Evolutionary conservation across 2,329 filamentous ascomycete genomes (phyloP).

Genomic region (Paecilomyces dactylethromorphus): DNA sequence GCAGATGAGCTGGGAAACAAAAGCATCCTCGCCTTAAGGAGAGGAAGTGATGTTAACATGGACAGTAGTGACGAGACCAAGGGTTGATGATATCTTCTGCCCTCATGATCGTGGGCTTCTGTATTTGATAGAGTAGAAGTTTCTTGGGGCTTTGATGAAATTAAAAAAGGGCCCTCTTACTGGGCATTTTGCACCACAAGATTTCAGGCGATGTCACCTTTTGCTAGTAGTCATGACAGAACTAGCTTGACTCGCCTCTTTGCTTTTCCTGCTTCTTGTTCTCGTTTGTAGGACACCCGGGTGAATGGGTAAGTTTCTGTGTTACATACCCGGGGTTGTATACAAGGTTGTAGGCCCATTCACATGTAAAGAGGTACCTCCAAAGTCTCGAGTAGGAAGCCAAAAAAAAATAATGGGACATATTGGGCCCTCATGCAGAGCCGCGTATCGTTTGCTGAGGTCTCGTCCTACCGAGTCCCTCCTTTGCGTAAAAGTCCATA

Average conservation of each 20-base stretch:
- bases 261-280: not conserved
- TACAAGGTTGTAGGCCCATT: not conserved
- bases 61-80: constrained; percentile 30
- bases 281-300: not conserved
- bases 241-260: not conserved
- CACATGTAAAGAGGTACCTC: too few species aligned
- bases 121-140: not conserved
- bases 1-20: constrained; percentile 32
- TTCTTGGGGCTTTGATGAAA: not conserved
- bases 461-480: constrained; percentile 78
- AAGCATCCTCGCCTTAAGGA: constrained; percentile 28
- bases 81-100: constrained; percentile 11
- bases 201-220: not conserved
- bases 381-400: not conserved
- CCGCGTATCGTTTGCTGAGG: constrained; percentile 12
- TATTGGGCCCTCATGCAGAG: not conserved
- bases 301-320: not conserved
- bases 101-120: not conserved
- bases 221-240: not conserved
- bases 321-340: not conserved
- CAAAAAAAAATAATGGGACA: not conserved
- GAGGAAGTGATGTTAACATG: constrained; percentile 31
- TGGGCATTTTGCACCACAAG: not conserved
- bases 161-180: not conserved
- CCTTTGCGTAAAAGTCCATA: constrained; percentile 96